A percentile compares a stretch with the other conserved stretches of the same genome.
phyloP scores from a whole-genome alignment of 1,139 yeast species.

The Saccharomycopsis hybrid region DNA sequence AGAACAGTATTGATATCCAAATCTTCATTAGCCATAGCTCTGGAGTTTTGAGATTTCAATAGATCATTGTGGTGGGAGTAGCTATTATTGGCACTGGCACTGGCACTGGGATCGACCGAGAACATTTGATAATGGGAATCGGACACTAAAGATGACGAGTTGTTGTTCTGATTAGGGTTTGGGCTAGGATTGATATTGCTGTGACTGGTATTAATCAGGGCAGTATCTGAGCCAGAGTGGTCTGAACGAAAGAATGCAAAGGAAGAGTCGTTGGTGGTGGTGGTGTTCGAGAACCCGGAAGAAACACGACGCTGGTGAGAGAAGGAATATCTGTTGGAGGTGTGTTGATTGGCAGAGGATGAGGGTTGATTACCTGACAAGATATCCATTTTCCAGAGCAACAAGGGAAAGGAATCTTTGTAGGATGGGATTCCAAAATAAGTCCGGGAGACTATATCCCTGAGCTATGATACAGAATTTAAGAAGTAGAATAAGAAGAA shows the following conservation, averaged over 20 bases:
- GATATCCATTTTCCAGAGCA: too few species aligned
- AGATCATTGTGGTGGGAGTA: too few species aligned
- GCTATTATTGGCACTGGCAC: too few species aligned
- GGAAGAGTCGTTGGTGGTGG: too few species aligned
- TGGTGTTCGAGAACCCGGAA: conserved; percentile 5
- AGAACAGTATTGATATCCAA: conserved; percentile 17
- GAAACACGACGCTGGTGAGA: conserved; percentile 14
- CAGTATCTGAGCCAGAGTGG: not conserved
- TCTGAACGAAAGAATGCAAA: conserved; percentile 4
- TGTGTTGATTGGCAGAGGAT: not conserved
- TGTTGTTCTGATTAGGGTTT: not conserved
- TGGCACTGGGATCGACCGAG: too few species aligned
- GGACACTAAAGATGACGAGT: not conserved
- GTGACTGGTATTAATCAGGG: not conserved
- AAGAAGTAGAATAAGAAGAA: too few species aligned
- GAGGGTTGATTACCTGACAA: not conserved
- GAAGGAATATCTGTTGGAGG: not conserved
- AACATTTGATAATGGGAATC: too few species aligned
- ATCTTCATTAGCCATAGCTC: conserved; percentile 3
- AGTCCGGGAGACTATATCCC: too few species aligned
- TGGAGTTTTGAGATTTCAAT: not conserved
- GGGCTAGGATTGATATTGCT: not conserved
- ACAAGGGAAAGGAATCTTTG: too few species aligned
- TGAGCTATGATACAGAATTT: too few species aligned
- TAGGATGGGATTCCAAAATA: too few species aligned